Evolutionary conservation across 192 early-diverging fungal species (phyloP), one percentile per base, ranked within the genome.

Genomic region (Coemansia erecta): DNA sequence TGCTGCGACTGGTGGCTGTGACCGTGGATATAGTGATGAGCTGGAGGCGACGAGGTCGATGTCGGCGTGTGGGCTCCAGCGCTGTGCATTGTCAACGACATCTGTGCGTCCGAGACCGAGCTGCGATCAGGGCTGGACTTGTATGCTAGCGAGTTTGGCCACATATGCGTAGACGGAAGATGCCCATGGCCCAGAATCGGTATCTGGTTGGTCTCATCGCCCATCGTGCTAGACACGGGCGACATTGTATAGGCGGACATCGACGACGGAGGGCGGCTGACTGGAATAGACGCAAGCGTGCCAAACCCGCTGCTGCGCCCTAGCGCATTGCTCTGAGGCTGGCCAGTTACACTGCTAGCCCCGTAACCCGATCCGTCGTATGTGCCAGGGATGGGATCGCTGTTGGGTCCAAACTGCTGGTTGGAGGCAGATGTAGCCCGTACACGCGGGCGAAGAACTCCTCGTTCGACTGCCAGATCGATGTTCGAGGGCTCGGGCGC

Each of bases 241-340:
- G 75, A 78, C 66, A 76, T 70, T 12, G 73, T 76, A 44, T 76
- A 76, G 8, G 56, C 57, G 15, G 73, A 77, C 64, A 77, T 71
- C n/a, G 73, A 70, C 22, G 73, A 77, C 1, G 66, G 59, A 22
- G 73, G 73, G 2, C 73, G 68, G 51, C 73, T 77, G 8, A 37
- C 40, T 14, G 37, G 40, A 3, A 56, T 43, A 23, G 19, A 40
- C 3, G 35, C 33, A 13, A 37, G 13, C 11, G 21, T 22, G 23
- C 65, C 60, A 18, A 52, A 26, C 3, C 47, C 53, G 53, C 44
- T 64, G 52, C 53, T 59, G 42, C 60, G 50, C 9, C 64, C 46
- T 4, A 67, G 40, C 0, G 60, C 39, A 24, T 53, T 63, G 26
- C 49, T 45, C 21, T 61, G 70, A 18, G 45, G 53, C 1, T 54